A percentile compares a stretch with the other conserved stretches of the same genome.
Evolutionary conservation across 1,284 basidiomycete genomes (phyloP).

Genomic region (Inonotus hispidus): DNA sequence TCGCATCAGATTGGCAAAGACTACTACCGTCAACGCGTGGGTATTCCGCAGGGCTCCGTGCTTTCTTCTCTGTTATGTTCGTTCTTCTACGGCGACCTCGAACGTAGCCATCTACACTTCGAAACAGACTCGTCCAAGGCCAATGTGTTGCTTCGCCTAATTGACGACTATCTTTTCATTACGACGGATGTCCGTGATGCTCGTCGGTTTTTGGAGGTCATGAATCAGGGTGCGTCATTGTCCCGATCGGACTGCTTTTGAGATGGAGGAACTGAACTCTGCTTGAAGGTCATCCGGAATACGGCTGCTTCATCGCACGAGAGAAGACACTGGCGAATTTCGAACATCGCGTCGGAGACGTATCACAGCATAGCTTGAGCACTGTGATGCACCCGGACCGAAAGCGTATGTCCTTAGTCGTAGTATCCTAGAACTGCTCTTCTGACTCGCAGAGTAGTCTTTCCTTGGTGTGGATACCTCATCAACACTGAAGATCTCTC

Average conservation of each 20-base stretch:
- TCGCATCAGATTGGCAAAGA: slow-evolving; percentile 58
- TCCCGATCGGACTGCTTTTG: background rate
- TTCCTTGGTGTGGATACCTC: slow-evolving; percentile 87
- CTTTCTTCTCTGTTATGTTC: slow-evolving; percentile 87
- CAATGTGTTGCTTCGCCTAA: slow-evolving; percentile 76
- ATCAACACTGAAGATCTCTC: slow-evolving; percentile 75
- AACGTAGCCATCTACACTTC: slow-evolving; percentile 57
- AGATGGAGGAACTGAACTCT: background rate
- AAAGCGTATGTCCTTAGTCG: slow-evolving; percentile 43
- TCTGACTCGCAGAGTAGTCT: slow-evolving; percentile 42
- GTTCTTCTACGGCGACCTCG: slow-evolving; percentile 92
- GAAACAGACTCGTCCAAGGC: slow-evolving; percentile 25
- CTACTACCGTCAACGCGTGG: slow-evolving; percentile 82
- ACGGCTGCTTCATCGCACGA: slow-evolving; percentile 85
- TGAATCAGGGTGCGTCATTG: slow-evolving; percentile 61
- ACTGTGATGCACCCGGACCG: slow-evolving; percentile 31
- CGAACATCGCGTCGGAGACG: slow-evolving; percentile 33
- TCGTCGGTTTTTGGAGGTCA: slow-evolving; percentile 64
- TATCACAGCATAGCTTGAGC: slow-evolving; percentile 14
- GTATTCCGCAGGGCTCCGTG: slow-evolving; percentile 95
- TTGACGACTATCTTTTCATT: slow-evolving; percentile 93
- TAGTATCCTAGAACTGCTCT: background rate
- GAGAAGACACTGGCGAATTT: slow-evolving; percentile 92
- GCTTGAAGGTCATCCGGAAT: slow-evolving; percentile 74
- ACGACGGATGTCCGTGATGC: slow-evolving; percentile 69